Evolutionary conservation across 768 basidiomycete species (phyloP), one percentile per base, ranked within the genome.

Genomic region (Amanita fuliginea): DNA sequence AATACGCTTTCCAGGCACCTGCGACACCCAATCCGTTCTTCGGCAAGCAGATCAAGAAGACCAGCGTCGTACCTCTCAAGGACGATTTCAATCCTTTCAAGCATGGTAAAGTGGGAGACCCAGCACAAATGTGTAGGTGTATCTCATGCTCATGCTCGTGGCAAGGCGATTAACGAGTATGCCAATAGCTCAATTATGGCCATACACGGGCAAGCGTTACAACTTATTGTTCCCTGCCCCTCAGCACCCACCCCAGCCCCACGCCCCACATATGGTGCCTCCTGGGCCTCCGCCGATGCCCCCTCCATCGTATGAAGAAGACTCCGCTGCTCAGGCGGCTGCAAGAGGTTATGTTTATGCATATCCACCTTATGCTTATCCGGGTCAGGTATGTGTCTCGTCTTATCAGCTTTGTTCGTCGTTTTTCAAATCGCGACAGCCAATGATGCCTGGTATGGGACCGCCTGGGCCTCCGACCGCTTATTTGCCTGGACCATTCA

Each of bases 1-100:
- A 44, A 49, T 41, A 40, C 54, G 49, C 30, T 32, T 53, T 48
- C 9, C 43, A 74, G 70, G 57, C 66, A n/a, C 69, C 72, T 43
- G 51, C 76, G 21, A 64, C 74, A 8, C 79, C 81, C 28, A 89
- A 96, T 60, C 84, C 90, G 14, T 98, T 97, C 83, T 98, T 96
- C 60, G 88, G 92, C 26, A 83, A 85, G 32, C 62, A 71, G 16
- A 77, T 81, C 62, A 91, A 91, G 74, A 88, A 86, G 67, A 76
- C 73, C 47, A 60, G 75, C 3, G 73, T 78, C 19, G 84, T 94
- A 32, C 85, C 90, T 61, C 78, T 95, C 64, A 90, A 95, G 68
- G 91, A 96, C 57, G 95, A 97, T 61, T 99, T 99, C 62, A 96
- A 94, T 63, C 93, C 95, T 13, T 96, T 95, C 78, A 90, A 89